phyloP scores from a whole-genome alignment of 495 filamentous ascomycete genomes.

The Pseudoneurospora amorphoporcata region DNA sequence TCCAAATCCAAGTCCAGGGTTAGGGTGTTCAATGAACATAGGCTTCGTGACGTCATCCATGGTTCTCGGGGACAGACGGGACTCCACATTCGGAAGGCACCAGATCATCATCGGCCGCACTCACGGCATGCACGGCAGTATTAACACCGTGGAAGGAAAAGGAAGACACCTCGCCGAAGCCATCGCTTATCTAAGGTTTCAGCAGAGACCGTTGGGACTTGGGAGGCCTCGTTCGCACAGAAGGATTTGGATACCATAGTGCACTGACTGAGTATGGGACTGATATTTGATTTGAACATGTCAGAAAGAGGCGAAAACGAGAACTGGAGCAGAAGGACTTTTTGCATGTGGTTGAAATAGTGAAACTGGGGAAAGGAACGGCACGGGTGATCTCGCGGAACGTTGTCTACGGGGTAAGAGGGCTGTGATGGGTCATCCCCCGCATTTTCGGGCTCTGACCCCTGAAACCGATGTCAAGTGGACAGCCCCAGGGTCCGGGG shows the following conservation, averaged over 20 bases:
- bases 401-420: neutral
- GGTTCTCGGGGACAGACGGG: neutral
- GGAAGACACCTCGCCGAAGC: neutral
- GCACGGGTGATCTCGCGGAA: neutral
- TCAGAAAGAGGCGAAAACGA: neutral
- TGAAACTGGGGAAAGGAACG: neutral
- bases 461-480: neutral
- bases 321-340: neutral
- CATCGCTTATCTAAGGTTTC: neutral
- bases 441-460: neutral
- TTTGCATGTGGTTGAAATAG: neutral
- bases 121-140: neutral
- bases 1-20: neutral
- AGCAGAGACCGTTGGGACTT: neutral
- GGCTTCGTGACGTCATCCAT: neutral
- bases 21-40: neutral
- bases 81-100: neutral
- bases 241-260: neutral
- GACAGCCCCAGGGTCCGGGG: neutral
- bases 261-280: neutral
- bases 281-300: neutral
- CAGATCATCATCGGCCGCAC: neutral
- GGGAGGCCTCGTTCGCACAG: neutral
- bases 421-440: neutral
- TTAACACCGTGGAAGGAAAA: neutral